Conservation (phyloP, 2,329 filamentous ascomycete species). For the Exophiala mesophila region DNA sequence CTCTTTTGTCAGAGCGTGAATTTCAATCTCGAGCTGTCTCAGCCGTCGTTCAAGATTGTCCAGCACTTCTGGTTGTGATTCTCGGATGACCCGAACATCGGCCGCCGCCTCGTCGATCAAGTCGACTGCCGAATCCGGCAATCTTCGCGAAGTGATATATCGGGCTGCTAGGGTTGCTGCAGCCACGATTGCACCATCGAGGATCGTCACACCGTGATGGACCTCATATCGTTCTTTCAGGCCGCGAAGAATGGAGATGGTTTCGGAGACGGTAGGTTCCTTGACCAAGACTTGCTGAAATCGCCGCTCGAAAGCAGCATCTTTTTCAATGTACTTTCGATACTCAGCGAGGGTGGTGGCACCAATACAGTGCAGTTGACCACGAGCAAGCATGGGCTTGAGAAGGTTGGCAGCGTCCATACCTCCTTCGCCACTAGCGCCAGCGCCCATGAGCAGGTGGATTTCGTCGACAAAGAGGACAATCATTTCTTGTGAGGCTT, state of each 20-base stretch:
- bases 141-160: constrained; percentile 82
- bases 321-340: constrained; percentile 98
- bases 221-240: constrained; percentile 98
- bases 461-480: constrained; percentile 98
- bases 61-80: constrained; percentile 93
- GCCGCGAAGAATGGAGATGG: constrained; percentile 95
- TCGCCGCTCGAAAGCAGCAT: constrained; percentile 93
- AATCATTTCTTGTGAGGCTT: constrained; percentile 92
- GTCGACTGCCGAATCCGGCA: constrained; percentile 95
- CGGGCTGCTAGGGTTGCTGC: constrained; percentile 87
- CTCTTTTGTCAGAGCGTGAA: constrained; percentile 87
- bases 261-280: constrained; percentile 82
- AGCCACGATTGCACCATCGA: constrained; percentile 86
- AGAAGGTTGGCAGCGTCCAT: constrained; percentile 98
- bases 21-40: constrained; percentile 93
- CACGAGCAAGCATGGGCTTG: constrained; percentile 96
- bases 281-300: constrained; percentile 98
- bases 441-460: constrained; percentile 95
- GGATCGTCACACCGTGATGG: constrained; percentile 94
- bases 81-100: constrained; percentile 89
- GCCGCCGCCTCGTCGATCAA: constrained; percentile 94
- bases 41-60: constrained; percentile 88
- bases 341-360: constrained; percentile 94
- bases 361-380: constrained; percentile 95
- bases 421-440: constrained; percentile 87